Base-by-base conservation (phyloP, 139 green algal genomes). In the Chlamydomonas eustigma region DNA sequence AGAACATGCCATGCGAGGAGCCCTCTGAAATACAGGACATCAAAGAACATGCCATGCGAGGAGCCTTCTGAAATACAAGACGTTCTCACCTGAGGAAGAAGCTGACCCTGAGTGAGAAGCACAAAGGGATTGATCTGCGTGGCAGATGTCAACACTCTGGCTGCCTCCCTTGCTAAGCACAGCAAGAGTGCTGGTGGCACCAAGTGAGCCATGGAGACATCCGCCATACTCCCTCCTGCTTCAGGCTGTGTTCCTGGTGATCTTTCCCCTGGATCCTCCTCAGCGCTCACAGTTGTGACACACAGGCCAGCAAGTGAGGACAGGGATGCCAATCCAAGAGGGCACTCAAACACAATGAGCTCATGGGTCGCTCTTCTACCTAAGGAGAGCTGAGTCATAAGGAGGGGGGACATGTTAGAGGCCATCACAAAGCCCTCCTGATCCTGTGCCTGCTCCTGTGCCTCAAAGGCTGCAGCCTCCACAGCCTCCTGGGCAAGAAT, bases 271-370 rank as follows among this genome's bases (percentile, higher is more conserved):
- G n/a, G n/a, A n/a, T 32, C 58, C 58, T 37, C 28, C 18, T 6
- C 58, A 24, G 25, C 24, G 8, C 25, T 28, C 58, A 28, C 58
- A 22, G 28, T 24, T 24, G 25, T 22, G 25, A 35, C 25, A 24
- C 6, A 22, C 58, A 70, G 6, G 25, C 58, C 58, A 70, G 58
- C 58, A 5, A 70, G 58, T 5, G 58, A 6, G 28, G 58, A 24
- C 25, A 70, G 58, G 25, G 18, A 8, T 35, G 58, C 25, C 6
- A 32, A 28, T 24, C 58, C 58, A 28, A 70, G 58, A 22, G 58
- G 58, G 58, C 66, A 73, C 66, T 51, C 66, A 50, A 28, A 76
- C 38, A 76, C n/a, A 8, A 4, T 51, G 4, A 68, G 38, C n/a
- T 24, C 71, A 33, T 66, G 66, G 71, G 28, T 76, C 71, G 32